Conservation (phyloP, 495 filamentous ascomycete genomes). For the Hypoxylon intermedium region DNA sequence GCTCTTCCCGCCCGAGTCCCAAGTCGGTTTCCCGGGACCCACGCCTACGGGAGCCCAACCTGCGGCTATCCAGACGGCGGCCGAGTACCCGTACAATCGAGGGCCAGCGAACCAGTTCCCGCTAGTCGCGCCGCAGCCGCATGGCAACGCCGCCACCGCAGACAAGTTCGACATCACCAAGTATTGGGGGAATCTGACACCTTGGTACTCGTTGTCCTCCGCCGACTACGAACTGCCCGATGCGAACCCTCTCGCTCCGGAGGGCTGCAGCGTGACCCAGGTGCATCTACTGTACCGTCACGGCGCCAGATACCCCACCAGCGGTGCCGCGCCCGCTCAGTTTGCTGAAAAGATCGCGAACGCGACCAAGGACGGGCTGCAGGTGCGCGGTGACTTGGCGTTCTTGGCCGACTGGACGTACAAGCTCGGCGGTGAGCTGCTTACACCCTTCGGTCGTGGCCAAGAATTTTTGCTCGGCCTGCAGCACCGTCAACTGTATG, state of each 20-base stretch:
- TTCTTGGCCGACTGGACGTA: slow-evolving; percentile 63
- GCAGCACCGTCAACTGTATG: slow-evolving; percentile 54
- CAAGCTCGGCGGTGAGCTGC: slow-evolving; percentile 58
- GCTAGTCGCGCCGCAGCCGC: slow-evolving; percentile 34
- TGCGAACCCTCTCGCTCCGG: slow-evolving; percentile 39
- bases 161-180: slow-evolving; percentile 41
- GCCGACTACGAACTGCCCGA: slow-evolving; percentile 42
- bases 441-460: slow-evolving; percentile 52
- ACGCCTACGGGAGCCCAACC: slow-evolving; percentile 37
- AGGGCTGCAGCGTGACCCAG: slow-evolving; percentile 59
- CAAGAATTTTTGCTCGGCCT: slow-evolving; percentile 49
- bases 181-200: slow-evolving; percentile 43
- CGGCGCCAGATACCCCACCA: slow-evolving; percentile 41
- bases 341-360: slow-evolving; percentile 43
- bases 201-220: slow-evolving; percentile 42
- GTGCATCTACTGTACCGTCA: slow-evolving; percentile 53
- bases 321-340: slow-evolving; percentile 31
- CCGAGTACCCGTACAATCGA: slow-evolving; percentile 36
- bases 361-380: slow-evolving; percentile 31
- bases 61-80: slow-evolving; percentile 35
- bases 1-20: slow-evolving; percentile 37
- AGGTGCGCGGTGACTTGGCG: slow-evolving; percentile 55
- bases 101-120: slow-evolving; percentile 41
- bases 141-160: slow-evolving; percentile 18
- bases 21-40: slow-evolving; percentile 37